Percentiles rank a stretch among this genome's conserved stretches.
phyloP scores from a whole-genome alignment of 2,329 filamentous ascomycete species.

The Chalaropsis ovoidea region DNA sequence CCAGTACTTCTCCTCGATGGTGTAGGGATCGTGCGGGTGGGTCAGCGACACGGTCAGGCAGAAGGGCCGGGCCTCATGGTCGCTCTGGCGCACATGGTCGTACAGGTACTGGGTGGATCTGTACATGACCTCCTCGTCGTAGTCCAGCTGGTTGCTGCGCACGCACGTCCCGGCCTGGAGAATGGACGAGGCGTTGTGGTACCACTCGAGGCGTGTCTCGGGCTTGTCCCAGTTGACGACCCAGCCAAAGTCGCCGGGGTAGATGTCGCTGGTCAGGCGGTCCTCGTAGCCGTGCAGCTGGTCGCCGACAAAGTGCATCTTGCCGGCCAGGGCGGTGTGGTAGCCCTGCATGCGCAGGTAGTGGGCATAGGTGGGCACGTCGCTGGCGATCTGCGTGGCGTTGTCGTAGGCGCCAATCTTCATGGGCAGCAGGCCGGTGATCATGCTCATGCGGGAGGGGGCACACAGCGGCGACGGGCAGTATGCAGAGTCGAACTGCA shows the following conservation, averaged over 20 bases:
- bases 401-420: slow-evolving; percentile 91
- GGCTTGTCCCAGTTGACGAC: slow-evolving; percentile 92
- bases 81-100: slow-evolving; percentile 75
- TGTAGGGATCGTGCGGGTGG: slow-evolving; percentile 90
- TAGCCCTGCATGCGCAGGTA: slow-evolving; percentile 79
- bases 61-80: slow-evolving; percentile 59
- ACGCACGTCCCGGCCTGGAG: slow-evolving; percentile 81
- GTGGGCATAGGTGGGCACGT: slow-evolving; percentile 84
- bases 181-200: slow-evolving; percentile 91
- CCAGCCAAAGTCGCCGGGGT: slow-evolving; percentile 90
- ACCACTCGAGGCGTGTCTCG: slow-evolving; percentile 79
- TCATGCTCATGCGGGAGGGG: slow-evolving; percentile 87
- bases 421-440: slow-evolving; percentile 81
- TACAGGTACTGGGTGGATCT: slow-evolving; percentile 82
- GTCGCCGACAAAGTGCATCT: slow-evolving; percentile 96
- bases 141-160: slow-evolving; percentile 88
- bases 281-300: slow-evolving; percentile 92
- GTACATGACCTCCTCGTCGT: slow-evolving; percentile 93
- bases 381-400: slow-evolving; percentile 70
- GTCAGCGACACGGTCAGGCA: slow-evolving; percentile 84
- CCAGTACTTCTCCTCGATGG: slow-evolving; percentile 89
- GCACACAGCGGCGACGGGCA: slow-evolving; percentile 89
- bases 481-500: slow-evolving; percentile 89
- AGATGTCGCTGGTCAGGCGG: slow-evolving; percentile 87
- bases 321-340: slow-evolving; percentile 81